Percentiles rank a stretch among this genome's conserved stretches.
These are phyloP conservation scores for Schizosaccharomyces octosporus DNA, from an alignment of 805 yeast genomes.

Conservation along the genomic window DNA sequence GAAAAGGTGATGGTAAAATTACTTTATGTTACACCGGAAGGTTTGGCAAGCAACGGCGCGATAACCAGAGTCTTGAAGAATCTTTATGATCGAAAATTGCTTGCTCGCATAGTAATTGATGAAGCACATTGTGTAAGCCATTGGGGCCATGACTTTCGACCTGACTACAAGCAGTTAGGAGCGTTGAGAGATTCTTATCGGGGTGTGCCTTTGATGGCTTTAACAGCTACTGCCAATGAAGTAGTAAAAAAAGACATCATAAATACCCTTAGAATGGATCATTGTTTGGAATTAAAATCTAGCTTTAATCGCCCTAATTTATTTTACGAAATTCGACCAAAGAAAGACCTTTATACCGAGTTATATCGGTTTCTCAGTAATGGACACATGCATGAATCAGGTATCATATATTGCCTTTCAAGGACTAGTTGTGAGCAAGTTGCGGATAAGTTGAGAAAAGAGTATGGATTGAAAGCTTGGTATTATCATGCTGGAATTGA, in stretches of 20 bases:
- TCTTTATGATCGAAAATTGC: constrained; percentile 27
- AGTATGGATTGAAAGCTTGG: constrained; percentile 37
- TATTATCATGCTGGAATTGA: constrained; percentile 91
- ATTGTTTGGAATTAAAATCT: constrained; percentile 43
- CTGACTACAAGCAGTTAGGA: constrained; percentile 68
- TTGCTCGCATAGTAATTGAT: constrained; percentile 80
- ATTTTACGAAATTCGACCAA: constrained; percentile 49
- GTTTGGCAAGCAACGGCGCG: constrained; percentile 53
- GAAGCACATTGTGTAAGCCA: constrained; percentile 96
- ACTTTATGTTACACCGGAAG: constrained; percentile 81
- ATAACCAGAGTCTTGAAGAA: constrained; percentile 37
- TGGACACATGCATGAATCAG: constrained; percentile 36
- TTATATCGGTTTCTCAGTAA: constrained; percentile 30
- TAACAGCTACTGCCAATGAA: constrained; percentile 91
- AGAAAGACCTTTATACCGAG: constrained; percentile 32
- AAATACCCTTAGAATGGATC: constrained; percentile 40
- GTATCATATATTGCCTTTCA: constrained; percentile 84
- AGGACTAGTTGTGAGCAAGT: constrained; percentile 71
- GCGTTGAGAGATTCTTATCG: constrained; percentile 53
- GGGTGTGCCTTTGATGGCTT: constrained; percentile 71
- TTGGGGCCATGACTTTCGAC: constrained; percentile 97
- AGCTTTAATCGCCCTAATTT: constrained; percentile 80
- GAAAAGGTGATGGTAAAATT: constrained; percentile 36
- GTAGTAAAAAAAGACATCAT: constrained; percentile 69
- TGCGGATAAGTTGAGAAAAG: constrained; percentile 27